Conservation (phyloP, 139 green algal genomes). For the Yamagishiella unicocca region DNA sequence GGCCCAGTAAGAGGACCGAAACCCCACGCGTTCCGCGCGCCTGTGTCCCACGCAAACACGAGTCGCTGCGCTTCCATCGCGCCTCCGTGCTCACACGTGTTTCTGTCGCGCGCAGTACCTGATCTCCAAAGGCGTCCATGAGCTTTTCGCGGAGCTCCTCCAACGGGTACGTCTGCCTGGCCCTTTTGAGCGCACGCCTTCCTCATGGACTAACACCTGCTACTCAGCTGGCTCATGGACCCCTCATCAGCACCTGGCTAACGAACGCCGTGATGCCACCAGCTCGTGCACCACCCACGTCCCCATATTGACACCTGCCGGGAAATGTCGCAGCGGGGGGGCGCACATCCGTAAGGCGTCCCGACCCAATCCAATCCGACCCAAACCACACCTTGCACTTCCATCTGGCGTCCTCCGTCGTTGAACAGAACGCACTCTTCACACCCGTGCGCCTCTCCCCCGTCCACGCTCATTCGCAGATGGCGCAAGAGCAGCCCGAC, state of each 20-base stretch:
- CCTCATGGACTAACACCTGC: neutral
- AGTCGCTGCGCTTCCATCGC: no score
- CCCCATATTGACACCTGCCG: neutral
- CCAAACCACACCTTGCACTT: neutral
- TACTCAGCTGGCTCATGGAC: no score
- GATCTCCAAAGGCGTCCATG: neutral
- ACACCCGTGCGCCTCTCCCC: neutral
- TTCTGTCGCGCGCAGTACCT: constrained; percentile 22
- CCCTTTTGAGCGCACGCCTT: neutral
- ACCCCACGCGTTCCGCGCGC: no score
- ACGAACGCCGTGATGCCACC: neutral
- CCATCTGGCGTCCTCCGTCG: neutral
- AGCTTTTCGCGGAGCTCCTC: constrained; percentile 17
- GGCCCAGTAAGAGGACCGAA: no score
- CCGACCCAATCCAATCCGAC: neutral
- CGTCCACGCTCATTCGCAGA: neutral
- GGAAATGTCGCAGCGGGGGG: neutral
- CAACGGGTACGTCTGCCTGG: neutral
- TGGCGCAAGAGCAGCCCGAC: constrained; percentile 16
- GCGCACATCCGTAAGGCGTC: neutral
- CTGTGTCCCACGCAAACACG: no score
- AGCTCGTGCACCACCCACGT: neutral
- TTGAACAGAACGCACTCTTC: no score
- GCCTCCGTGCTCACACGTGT: no score
- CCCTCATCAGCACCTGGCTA: neutral